Evolutionary conservation across 352 stramenopile species (phyloP).

Genomic region (Pythium volutum): DNA sequence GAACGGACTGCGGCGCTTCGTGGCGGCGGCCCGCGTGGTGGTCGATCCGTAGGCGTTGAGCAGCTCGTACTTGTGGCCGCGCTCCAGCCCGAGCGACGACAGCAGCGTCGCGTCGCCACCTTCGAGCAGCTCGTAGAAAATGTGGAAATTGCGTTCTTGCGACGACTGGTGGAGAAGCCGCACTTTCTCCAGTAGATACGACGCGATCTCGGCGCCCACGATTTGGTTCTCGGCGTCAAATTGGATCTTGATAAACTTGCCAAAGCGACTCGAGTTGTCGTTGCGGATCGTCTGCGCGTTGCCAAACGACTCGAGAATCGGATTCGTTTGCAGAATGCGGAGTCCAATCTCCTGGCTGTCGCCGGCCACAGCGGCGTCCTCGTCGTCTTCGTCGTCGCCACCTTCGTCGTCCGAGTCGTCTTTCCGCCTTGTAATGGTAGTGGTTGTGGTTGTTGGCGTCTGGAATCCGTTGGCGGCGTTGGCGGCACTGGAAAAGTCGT

Average conservation of each 20-base stretch:
- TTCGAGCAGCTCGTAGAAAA: slow-evolving; percentile 95
- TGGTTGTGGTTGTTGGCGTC: background rate
- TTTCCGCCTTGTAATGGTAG: background rate
- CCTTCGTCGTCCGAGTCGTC: too few relatives aligned
- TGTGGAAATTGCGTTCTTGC: slow-evolving; percentile 93
- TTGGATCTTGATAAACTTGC: slow-evolving; percentile 96
- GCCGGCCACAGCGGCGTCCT: slow-evolving; percentile 20
- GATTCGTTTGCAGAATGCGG: slow-evolving; percentile 95
- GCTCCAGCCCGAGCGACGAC: slow-evolving; percentile 56
- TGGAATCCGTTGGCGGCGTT: background rate
- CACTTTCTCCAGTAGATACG: slow-evolving; percentile 97
- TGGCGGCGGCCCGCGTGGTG: slow-evolving; percentile 33
- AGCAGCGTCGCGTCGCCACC: slow-evolving; percentile 65
- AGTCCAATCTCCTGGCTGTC: slow-evolving; percentile 73
- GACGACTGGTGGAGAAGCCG: slow-evolving; percentile 91
- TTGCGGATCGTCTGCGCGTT: slow-evolving; percentile 97
- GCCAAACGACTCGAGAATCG: slow-evolving; percentile 96
- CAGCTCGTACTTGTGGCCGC: slow-evolving; percentile 79
- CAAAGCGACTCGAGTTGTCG: slow-evolving; percentile 95
- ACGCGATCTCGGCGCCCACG: slow-evolving; percentile 91
- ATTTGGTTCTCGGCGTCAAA: slow-evolving; percentile 83
- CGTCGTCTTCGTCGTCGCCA: slow-evolving; percentile 10
- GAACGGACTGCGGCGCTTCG: slow-evolving; percentile 24
- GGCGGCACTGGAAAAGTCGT: slow-evolving; percentile 27
- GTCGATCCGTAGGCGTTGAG: slow-evolving; percentile 83